Evolutionary conservation across 2,329 filamentous ascomycete genomes (phyloP).

Genomic region (Capronia coronata): DNA sequence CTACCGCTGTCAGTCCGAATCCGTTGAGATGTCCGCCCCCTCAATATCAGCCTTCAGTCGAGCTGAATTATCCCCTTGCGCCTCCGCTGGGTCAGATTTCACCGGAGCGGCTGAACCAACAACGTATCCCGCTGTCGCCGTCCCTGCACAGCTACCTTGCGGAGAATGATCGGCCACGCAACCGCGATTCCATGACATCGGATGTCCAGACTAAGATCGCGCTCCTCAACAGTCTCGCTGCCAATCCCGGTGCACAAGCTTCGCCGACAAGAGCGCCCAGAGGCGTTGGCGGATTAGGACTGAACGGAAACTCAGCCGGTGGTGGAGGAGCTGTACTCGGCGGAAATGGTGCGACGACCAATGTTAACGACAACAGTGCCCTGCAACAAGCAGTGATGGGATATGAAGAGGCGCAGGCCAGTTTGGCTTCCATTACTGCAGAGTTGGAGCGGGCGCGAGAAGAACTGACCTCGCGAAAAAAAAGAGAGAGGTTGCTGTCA

Average conservation of each 20-base stretch:
- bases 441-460: conserved; percentile 39
- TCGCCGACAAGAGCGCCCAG: conserved; percentile 16
- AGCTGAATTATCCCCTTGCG: conserved; percentile 21
- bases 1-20: conserved; percentile 10
- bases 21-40: conserved; percentile 20
- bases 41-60: conserved; percentile 16
- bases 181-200: conserved; percentile 34
- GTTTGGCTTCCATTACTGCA: conserved; percentile 31
- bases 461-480: conserved; percentile 38
- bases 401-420: conserved; percentile 42
- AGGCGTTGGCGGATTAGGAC: background rate
- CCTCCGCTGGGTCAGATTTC: conserved; percentile 40
- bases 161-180: conserved; percentile 28
- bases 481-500: conserved; percentile 40
- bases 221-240: conserved; percentile 40
- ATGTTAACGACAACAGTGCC: conserved; percentile 34
- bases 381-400: conserved; percentile 41
- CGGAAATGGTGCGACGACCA: conserved; percentile 29
- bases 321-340: background rate
- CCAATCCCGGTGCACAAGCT: conserved; percentile 25
- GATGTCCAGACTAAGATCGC: conserved; percentile 46
- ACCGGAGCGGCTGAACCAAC: conserved; percentile 46
- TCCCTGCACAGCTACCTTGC: conserved; percentile 32
- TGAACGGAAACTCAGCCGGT: background rate
- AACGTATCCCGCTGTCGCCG: conserved; percentile 38